These are phyloP conservation scores for Gillenia trifoliata DNA, from an alignment of 306 rosid genomes.

Conservation along the genomic window DNA sequence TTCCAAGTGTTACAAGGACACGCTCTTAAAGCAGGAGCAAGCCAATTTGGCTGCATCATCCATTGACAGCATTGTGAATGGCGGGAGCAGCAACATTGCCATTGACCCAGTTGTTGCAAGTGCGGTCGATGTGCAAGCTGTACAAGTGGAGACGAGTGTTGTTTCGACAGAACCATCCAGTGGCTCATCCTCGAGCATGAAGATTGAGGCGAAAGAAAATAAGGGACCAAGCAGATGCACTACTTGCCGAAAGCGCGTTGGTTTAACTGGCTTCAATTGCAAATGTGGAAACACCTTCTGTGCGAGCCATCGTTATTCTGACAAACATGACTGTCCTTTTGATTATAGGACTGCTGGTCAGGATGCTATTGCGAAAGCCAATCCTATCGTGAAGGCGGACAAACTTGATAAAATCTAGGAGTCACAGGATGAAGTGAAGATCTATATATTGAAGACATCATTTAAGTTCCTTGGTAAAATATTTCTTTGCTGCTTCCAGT, in stretches of 20 bases:
- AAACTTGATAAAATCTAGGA: slow-evolving; percentile 72
- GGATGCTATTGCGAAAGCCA: slow-evolving; percentile 73
- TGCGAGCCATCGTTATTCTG: slow-evolving; percentile 61
- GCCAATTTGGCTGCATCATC: slow-evolving; percentile 57
- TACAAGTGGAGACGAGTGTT: slow-evolving; percentile 27
- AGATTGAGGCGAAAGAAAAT: slow-evolving; percentile 38
- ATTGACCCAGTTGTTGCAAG: slow-evolving; percentile 35
- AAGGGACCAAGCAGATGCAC: slow-evolving; percentile 52
- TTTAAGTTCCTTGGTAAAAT: slow-evolving; percentile 33
- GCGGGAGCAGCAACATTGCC: slow-evolving; percentile 22
- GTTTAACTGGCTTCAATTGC: slow-evolving; percentile 75
- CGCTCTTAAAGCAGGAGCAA: slow-evolving; percentile 66
- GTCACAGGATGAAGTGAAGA: slow-evolving; percentile 17
- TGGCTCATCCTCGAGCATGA: slow-evolving; percentile 35
- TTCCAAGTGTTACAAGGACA: slow-evolving; percentile 79
- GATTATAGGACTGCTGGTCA: slow-evolving; percentile 56
- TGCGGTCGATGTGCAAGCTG: slow-evolving; percentile 33
- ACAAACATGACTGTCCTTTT: slow-evolving; percentile 59
- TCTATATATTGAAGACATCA: slow-evolving; percentile 33
- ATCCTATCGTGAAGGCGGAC: slow-evolving; percentile 70
- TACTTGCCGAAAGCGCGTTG: slow-evolving; percentile 65
- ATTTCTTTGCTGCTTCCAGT: slow-evolving; percentile 35
- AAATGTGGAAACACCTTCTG: slow-evolving; percentile 67
- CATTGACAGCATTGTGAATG: slow-evolving; percentile 57
- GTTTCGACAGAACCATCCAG: slow-evolving; percentile 25